phyloP scores from a whole-genome alignment of 768 basidiomycete species.

The Cystofilobasidium macerans region DNA sequence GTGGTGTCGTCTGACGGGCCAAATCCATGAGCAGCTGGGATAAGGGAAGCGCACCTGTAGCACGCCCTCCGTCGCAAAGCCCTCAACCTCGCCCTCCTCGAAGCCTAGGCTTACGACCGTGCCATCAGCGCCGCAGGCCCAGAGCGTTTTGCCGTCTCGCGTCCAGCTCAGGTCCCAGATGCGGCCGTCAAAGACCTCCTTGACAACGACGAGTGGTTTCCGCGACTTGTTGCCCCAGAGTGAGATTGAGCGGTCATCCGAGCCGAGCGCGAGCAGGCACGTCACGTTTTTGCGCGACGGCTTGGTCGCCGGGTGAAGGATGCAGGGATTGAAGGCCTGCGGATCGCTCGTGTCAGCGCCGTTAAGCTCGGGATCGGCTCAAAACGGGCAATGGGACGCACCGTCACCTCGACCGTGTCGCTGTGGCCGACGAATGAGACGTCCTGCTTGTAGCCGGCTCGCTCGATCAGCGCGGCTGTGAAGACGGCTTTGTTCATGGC shows the following conservation, averaged over 20 bases:
- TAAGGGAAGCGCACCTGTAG: conserved; percentile 16
- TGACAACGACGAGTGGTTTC: conserved; percentile 79
- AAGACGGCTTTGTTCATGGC: conserved; percentile 96
- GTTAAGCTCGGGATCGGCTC: background rate
- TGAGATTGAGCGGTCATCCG: conserved; percentile 74
- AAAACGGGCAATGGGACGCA: conserved; percentile 40
- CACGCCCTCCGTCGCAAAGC: conserved; percentile 18
- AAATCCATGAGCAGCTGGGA: no score
- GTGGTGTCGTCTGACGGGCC: no score
- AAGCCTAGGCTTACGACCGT: conserved; percentile 83
- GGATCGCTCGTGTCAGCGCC: no score
- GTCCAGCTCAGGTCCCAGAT: conserved; percentile 97
- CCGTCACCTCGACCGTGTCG: conserved; percentile 91
- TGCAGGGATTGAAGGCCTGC: conserved; percentile 84
- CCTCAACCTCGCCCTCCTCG: conserved; percentile 39
- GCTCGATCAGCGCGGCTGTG: conserved; percentile 87
- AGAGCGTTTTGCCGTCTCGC: conserved; percentile 78
- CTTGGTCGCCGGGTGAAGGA: conserved; percentile 69
- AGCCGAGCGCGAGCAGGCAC: conserved; percentile 59
- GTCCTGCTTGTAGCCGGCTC: conserved; percentile 71
- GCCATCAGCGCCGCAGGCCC: conserved; percentile 91
- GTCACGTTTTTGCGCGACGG: conserved; percentile 34
- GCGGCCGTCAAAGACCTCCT: conserved; percentile 86
- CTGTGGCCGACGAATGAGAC: conserved; percentile 94
- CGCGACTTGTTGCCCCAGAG: conserved; percentile 93